These are phyloP conservation scores for Tricholoma terreum DNA, from an alignment of 768 basidiomycete species.

Conservation along the genomic window DNA sequence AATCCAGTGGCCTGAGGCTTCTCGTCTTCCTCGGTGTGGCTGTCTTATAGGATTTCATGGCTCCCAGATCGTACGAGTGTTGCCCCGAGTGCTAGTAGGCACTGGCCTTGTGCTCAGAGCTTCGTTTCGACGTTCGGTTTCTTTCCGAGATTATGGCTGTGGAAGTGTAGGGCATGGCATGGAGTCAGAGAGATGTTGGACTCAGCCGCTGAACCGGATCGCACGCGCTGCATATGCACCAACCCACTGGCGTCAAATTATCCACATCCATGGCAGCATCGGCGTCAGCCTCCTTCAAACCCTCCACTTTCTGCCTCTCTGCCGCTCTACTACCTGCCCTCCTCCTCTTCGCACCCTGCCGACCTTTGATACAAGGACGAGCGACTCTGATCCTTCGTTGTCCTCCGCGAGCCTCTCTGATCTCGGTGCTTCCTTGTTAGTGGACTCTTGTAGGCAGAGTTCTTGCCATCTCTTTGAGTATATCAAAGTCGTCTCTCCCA, in stretches of 20 bases:
- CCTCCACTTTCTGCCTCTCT: constrained; percentile 24
- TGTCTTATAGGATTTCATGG: background rate
- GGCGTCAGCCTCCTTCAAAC: too few species aligned
- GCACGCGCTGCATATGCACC: constrained; percentile 10
- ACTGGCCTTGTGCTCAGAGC: background rate
- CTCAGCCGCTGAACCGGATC: background rate
- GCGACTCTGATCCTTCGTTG: constrained; percentile 8
- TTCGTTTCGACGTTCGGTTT: constrained; percentile 7
- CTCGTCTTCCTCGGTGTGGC: too few species aligned
- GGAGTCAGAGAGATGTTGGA: constrained; percentile 8
- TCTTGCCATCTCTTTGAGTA: constrained; percentile 12
- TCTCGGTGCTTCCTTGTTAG: constrained; percentile 21
- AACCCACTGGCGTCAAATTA: constrained; percentile 16
- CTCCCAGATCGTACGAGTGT: background rate
- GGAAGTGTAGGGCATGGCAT: constrained; percentile 14
- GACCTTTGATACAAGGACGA: background rate
- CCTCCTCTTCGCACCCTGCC: background rate
- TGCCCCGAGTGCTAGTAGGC: too few species aligned
- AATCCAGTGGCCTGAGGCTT: too few species aligned
- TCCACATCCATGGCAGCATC: too few species aligned
- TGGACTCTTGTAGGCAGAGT: constrained; percentile 33
- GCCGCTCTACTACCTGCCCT: constrained; percentile 14
- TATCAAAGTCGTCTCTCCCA: too few species aligned
- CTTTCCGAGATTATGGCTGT: too few species aligned
- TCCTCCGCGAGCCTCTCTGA: too few species aligned